These are phyloP conservation scores for Dalbergia oliveri DNA, from an alignment of 306 rosid genomes.

Conservation along the genomic window DNA sequence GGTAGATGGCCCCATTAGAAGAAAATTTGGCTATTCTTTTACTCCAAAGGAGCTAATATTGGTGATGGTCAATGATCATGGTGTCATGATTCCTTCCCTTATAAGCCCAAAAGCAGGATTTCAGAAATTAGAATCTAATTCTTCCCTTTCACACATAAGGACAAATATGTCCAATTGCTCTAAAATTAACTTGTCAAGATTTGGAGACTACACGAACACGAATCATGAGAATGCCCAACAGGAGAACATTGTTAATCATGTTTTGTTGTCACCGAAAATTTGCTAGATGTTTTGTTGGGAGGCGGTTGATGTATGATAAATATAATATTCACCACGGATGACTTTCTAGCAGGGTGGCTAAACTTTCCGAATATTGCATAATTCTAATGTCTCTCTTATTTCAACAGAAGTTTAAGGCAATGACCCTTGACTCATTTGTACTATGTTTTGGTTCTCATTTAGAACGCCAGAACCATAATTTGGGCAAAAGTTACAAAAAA, in stretches of 20 bases:
- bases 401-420: no score
- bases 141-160: background rate
- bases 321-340: no score
- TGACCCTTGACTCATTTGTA: no score
- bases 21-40: background rate
- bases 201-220: background rate
- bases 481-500: no score
- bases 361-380: no score
- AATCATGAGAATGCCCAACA: background rate
- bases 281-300: background rate
- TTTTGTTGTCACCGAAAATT: background rate
- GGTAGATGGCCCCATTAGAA: background rate
- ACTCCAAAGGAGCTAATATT: background rate
- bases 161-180: background rate
- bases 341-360: no score
- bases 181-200: background rate
- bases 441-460: no score
- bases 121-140: background rate
- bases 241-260: background rate
- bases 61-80: background rate
- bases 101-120: background rate
- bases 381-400: no score
- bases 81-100: slow-evolving; percentile 5
- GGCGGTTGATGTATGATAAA: background rate
- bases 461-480: no score